Evolutionary conservation across 2,329 filamentous ascomycete species (phyloP), one percentile per base, ranked within the genome.

Genomic region (Cercospora sp.): DNA sequence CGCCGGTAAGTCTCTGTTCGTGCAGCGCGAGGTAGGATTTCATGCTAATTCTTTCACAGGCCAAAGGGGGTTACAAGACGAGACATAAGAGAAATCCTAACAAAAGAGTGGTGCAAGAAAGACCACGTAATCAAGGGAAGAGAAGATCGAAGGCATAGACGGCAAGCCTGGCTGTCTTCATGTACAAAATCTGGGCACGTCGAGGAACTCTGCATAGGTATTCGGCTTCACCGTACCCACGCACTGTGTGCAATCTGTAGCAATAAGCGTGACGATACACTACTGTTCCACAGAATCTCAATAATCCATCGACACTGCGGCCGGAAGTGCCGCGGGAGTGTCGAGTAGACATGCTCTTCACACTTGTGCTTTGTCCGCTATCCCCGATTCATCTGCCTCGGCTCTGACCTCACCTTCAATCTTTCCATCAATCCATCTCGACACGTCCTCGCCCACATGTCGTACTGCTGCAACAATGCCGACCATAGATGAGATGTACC

Each of bases 51-150:
- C n/a, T 51, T 5, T 12, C 32, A 45, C 68, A 83, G 80, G 87
- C 91, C 81, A 94, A 94, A 86, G 89, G 90, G 80, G 91, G 91
- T 71, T 97, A 90, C 88, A 98, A 97, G 87, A 97, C 94, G 58
- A 88, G 94, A 73, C 88, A 89, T 76, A 96, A 91, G 84, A 87
- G 90, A 82, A 97, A 97, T 80, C 83, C 91, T 82, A 97, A 98
- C 85, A 95, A 91, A 79, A 94, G 91, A 83, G 91, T 99, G 71
- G 93, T 98, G 59, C 88, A 90, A 71, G 87, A 93, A 69, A 88
- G 94, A 76, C 87, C 88, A 66, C 90, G 95, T 77, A 98, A 97
- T 84, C 91, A 97, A 82, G 94, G 94, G 81, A 96, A 94, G 85
- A 88, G 94, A 77, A 83, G 86, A 75, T 89, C 73, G 53, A 75